phyloP scores from a whole-genome alignment of 768 basidiomycete species.

The Thelephora ganbajun region DNA sequence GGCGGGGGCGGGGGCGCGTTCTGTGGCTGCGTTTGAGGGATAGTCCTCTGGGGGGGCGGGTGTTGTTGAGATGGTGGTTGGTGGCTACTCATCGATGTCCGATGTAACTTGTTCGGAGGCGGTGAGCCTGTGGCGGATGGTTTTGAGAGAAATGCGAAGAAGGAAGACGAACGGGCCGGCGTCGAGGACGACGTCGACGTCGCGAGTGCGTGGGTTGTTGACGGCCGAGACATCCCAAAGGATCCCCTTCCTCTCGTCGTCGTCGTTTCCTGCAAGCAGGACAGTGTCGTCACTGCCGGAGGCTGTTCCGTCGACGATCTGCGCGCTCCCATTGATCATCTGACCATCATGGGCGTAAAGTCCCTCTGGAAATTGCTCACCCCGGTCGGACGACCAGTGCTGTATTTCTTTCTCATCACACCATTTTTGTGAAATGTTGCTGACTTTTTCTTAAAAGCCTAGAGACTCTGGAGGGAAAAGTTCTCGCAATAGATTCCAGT shows the following conservation, averaged over 20 bases:
- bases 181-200: not conserved
- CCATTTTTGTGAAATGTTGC: not conserved
- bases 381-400: slow-evolving; percentile 89
- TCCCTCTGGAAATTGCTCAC: slow-evolving; percentile 85
- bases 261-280: slow-evolving; percentile 2
- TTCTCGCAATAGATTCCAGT: slow-evolving; percentile 94
- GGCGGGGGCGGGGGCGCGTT: slow-evolving; percentile 2
- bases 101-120: slow-evolving; percentile 4
- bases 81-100: slow-evolving; percentile 5
- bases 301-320: slow-evolving; percentile 4
- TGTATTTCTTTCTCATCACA: slow-evolving; percentile 34
- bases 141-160: not conserved
- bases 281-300: slow-evolving; percentile 5
- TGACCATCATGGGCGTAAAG: slow-evolving; percentile 77
- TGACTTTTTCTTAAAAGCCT: slow-evolving; percentile 33
- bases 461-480: slow-evolving; percentile 90
- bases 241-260: slow-evolving; percentile 15
- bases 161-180: not conserved
- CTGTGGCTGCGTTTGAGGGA: slow-evolving; percentile 6
- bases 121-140: slow-evolving; percentile 4
- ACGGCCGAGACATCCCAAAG: slow-evolving; percentile 15
- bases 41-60: not conserved
- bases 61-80: slow-evolving; percentile 2
- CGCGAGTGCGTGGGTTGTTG: slow-evolving; percentile 31
- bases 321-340: not conserved